Conservation (phyloP, 495 filamentous ascomycete genomes). For the Tuber umbilicatum region DNA sequence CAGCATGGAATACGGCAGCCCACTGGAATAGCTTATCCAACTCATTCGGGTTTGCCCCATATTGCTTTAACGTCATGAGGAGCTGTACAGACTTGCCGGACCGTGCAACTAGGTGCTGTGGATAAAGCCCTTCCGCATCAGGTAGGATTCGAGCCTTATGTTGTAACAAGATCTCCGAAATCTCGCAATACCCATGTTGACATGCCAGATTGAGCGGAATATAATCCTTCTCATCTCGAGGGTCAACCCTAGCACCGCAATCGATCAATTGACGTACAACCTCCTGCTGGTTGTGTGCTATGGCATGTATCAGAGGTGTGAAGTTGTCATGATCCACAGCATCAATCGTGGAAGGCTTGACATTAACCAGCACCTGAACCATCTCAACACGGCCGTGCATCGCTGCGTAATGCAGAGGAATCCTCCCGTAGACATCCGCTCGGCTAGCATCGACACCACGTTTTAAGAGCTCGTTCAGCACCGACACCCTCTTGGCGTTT, state of each 20-base stretch:
- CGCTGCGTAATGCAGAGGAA: conserved; percentile 91
- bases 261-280: conserved; percentile 71
- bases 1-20: conserved; percentile 94
- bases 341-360: conserved; percentile 61
- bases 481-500: conserved; percentile 73
- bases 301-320: conserved; percentile 88
- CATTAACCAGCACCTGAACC: conserved; percentile 63
- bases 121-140: conserved; percentile 92
- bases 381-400: conserved; percentile 87
- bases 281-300: conserved; percentile 71
- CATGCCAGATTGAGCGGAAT: conserved; percentile 91
- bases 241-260: conserved; percentile 70
- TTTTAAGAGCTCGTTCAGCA: conserved; percentile 65
- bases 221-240: conserved; percentile 75
- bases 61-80: conserved; percentile 68
- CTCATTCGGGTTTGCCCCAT: conserved; percentile 89
- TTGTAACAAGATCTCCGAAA: conserved; percentile 76
- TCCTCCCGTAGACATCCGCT: conserved; percentile 86
- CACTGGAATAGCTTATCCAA: conserved; percentile 92
- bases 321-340: conserved; percentile 93
- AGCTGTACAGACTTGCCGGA: conserved; percentile 74
- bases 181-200: conserved; percentile 76
- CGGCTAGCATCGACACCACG: conserved; percentile 66
- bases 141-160: conserved; percentile 69
- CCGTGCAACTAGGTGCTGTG: conserved; percentile 93